Conservation (phyloP, 208 protist genomes). For the Acanthamoeba triangularis region DNA sequence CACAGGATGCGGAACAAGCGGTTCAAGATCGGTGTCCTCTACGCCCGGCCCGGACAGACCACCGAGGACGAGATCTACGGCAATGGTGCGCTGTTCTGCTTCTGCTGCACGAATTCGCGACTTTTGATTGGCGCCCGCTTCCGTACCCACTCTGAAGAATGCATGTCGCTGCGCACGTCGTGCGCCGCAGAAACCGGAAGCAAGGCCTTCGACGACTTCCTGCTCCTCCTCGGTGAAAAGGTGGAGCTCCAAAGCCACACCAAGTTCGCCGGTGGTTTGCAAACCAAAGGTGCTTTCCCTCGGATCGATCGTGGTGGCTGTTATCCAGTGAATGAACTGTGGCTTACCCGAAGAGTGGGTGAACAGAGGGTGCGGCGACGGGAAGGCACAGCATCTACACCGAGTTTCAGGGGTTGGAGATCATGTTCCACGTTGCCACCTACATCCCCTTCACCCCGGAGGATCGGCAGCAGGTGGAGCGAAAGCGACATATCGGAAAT, state of each 20-base stretch:
- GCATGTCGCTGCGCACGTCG: background rate
- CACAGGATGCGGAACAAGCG: slow-evolving; percentile 35
- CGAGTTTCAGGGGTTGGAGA: slow-evolving; percentile 24
- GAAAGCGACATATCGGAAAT: slow-evolving; percentile 84
- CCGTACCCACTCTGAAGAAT: background rate
- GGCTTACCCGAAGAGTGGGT: background rate
- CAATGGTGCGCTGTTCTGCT: background rate
- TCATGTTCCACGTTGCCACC: slow-evolving; percentile 86
- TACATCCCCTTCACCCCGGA: slow-evolving; percentile 83
- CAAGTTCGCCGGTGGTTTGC: slow-evolving; percentile 3
- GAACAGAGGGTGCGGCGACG: background rate
- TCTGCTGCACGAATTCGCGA: background rate
- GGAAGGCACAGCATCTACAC: slow-evolving; percentile 27
- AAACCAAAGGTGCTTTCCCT: background rate
- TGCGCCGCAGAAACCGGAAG: slow-evolving; percentile 1
- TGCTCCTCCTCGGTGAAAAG: background rate
- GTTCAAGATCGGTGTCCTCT: slow-evolving; percentile 45
- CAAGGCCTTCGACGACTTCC: slow-evolving; percentile 53
- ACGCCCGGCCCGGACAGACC: background rate
- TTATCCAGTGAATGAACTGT: background rate
- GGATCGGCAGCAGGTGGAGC: slow-evolving; percentile 86
- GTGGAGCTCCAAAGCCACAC: background rate
- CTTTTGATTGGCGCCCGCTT: background rate
- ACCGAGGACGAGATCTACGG: slow-evolving; percentile 52
- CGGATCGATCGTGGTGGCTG: background rate